Base-by-base conservation (phyloP, 257 asterid species). In the Solanum rostratum region DNA sequence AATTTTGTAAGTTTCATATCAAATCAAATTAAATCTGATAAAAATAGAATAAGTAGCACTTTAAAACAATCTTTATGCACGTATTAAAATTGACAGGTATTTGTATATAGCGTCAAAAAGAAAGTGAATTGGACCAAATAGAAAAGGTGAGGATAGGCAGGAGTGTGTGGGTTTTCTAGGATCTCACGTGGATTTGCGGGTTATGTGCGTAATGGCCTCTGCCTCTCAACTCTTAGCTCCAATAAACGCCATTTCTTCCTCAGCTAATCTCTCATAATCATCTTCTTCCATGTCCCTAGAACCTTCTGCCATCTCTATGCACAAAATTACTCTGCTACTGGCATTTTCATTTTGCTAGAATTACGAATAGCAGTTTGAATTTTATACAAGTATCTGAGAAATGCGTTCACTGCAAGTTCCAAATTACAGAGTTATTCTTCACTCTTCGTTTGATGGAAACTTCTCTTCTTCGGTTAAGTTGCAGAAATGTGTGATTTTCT, bases 341-440 rank as follows among this genome's bases (percentile, higher is more conserved):
- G 7, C 30, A 57, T 57, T 57, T 57, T 57, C 65, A 57, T 57
- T 57, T n/a, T 57, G 14, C 63, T 55, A 20, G 63, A 55, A 55
- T 45, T 82, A 37, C 18, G 16, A 15, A 46, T 43, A 29, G 2
- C 53, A 20, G 62, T 80, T 84, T 43, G 52, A 15, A 85, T 57
- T 41, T 49, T 41, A 33, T 66, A 18, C 43, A 24, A 62, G 5
- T 70, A 30, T 45, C 16, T 24, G 62, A 80, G 85, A 84, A 62
- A 94, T 93, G 98, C 83, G 85, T 86, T 92, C 93, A 74, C 87
- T 92, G 89, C 92, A 85, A 81, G 71, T 89, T 6, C 62, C 92
- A 33, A 91, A 88, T 88, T 91, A 83, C 91, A 88, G 90, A 83
- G 88, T 90, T 53, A 86, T 91, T 62, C 84, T 89, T 30, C 90